Percentiles rank a stretch among this genome's conserved stretches.
Conservation (phyloP, 1,284 basidiomycete species). For the Cutaneotrichosporon sp. region DNA sequence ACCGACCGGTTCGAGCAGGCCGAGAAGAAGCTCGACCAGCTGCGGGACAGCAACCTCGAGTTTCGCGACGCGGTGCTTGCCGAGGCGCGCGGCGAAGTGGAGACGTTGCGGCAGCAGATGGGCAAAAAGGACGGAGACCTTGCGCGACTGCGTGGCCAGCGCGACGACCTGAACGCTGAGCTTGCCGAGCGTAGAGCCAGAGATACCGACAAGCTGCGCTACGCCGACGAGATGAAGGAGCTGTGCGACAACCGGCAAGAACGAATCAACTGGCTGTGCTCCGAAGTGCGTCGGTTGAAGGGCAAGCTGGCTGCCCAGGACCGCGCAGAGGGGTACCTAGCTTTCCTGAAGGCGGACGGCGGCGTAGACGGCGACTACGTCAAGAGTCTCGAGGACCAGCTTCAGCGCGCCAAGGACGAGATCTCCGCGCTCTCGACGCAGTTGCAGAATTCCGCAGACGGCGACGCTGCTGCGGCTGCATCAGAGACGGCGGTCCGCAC, state of each 20-base stretch:
- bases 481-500: conserved; percentile 16
- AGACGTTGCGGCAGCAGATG: conserved; percentile 35
- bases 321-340: conserved; percentile 66
- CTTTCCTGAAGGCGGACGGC: conserved; percentile 61
- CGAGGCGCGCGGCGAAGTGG: conserved; percentile 35
- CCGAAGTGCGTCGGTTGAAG: conserved; percentile 71
- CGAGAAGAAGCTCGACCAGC: conserved; percentile 35
- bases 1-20: conserved; percentile 29
- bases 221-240: conserved; percentile 64
- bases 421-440: conserved; percentile 24
- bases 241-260: conserved; percentile 70
- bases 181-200: conserved; percentile 65
- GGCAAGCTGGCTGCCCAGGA: conserved; percentile 68
- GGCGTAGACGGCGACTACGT: conserved; percentile 60
- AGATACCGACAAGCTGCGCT: conserved; percentile 59
- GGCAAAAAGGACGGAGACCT: conserved; percentile 67
- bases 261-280: conserved; percentile 65
- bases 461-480: conserved; percentile 20
- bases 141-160: conserved; percentile 68
- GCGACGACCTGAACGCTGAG: conserved; percentile 71
- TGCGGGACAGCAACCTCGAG: conserved; percentile 33
- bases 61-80: conserved; percentile 37
- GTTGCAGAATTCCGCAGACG: conserved; percentile 14
- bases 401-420: conserved; percentile 49
- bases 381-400: conserved; percentile 57